Base-by-base conservation (phyloP, 768 basidiomycete species). In the Tremella yokohamensis region DNA sequence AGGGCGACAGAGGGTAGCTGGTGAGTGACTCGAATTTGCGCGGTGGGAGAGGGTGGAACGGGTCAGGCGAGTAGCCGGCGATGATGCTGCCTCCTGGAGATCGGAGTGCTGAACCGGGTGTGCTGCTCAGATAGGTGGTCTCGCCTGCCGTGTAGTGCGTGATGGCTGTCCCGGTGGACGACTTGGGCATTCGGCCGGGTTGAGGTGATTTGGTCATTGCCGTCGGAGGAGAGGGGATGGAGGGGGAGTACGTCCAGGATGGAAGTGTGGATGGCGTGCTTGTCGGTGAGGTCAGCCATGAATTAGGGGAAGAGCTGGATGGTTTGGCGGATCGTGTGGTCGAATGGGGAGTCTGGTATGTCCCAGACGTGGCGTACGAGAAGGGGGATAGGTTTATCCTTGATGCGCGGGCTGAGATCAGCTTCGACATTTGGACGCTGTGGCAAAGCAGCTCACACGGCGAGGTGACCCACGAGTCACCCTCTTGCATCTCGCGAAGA, bases 61-160 rank as follows among this genome's bases (percentile, higher is more conserved):
- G 70, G 54, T 72, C 68, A 26, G 68, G 68, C 1, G 63, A 64
- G 54, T 72, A 72, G 22, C 48, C 63, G 1, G 54, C 70, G 3
- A 72, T 4, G 56, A 72, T 66, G 8, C 61, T 64, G 11, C 63
- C 70, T 1, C 62, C 69, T 4, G 62, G 51, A 0, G 68, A 65
- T 8, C 52, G 48, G 8, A 68, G n/a, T 0, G 48, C 51, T 0
- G 60, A 60, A 4, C 64, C 62, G 3, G 69, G 69, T 15, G 69
- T 66, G 16, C 54, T 34, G 29, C 29, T 34, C 6, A 34, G 29
- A 11, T 34, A 34, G 29, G 29, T 34, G 50, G 6, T 20, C 29
- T 20, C 39, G n/a, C 20, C 20, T 8, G 39, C 15, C 20, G 38
- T 15, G n/a, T 45, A n/a, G n/a, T 45, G 42, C 42, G 42, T 18